Conservation (phyloP, 306 rosid genomes). For the Clitoria ternatea region DNA sequence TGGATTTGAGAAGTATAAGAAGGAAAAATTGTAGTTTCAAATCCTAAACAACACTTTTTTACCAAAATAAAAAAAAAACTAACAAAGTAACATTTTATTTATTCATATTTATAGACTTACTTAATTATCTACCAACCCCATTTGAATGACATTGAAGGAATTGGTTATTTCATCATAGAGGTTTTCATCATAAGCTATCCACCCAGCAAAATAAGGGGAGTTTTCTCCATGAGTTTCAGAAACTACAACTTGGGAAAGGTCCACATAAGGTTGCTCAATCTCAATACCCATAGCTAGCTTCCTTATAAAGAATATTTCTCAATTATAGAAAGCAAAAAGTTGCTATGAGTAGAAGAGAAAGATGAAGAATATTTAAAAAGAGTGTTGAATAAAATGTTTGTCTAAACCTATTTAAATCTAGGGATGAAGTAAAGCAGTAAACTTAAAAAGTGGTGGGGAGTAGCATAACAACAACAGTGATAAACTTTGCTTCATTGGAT, state of each 20-base stretch:
- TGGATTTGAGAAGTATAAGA: no score
- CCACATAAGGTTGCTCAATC: slow-evolving; percentile 50
- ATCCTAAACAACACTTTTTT: no score
- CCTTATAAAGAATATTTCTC: slow-evolving; percentile 7
- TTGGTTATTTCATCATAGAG: slow-evolving; percentile 65
- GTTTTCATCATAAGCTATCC: slow-evolving; percentile 90
- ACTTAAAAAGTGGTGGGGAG: no score
- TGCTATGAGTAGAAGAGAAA: slow-evolving; percentile 16
- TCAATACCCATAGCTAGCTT: slow-evolving; percentile 54
- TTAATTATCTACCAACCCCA: slow-evolving; percentile 97
- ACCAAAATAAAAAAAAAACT: no score
- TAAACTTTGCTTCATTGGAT: no score
- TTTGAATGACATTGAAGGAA: slow-evolving; percentile 76
- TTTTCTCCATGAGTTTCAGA: slow-evolving; percentile 93
- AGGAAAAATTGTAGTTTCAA: no score
- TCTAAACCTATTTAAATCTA: no score
- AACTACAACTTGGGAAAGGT: slow-evolving; percentile 60
- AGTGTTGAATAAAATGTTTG: slow-evolving; percentile 34
- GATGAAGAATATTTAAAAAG: neutral
- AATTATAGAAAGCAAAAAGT: slow-evolving; percentile 13
- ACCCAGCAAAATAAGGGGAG: slow-evolving; percentile 94
- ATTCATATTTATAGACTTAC: slow-evolving; percentile 45
- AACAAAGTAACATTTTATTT: no score
- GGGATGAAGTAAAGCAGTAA: no score
- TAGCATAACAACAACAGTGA: no score